These are phyloP conservation scores for Stagonosporopsis vannaccii DNA, from an alignment of 2,329 filamentous ascomycete genomes.

Conservation along the genomic window DNA sequence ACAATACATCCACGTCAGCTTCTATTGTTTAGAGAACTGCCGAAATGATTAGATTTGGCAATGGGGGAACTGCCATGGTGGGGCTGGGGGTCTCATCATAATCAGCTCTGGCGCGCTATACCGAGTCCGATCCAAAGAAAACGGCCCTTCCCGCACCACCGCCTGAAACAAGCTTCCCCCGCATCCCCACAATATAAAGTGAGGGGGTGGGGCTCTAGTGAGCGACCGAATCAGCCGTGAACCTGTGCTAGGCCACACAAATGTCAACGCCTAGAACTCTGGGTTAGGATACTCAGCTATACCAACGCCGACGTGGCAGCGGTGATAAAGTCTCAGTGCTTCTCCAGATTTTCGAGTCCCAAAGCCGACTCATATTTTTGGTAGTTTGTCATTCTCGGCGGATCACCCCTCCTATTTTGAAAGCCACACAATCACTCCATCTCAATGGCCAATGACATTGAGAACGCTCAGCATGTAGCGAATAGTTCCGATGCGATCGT, in stretches of 20 bases:
- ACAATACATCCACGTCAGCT: no score
- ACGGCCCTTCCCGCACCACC: not conserved
- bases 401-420: not conserved
- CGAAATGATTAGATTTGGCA: no score
- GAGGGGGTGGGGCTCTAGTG: slow-evolving; percentile 1
- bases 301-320: not conserved
- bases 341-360: not conserved
- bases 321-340: not conserved
- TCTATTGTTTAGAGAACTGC: no score
- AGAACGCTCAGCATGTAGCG: not conserved
- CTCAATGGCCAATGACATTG: not conserved
- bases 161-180: not conserved
- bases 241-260: not conserved
- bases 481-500: not conserved
- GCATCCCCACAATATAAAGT: not conserved
- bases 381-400: not conserved
- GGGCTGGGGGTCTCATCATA: not conserved
- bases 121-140: not conserved
- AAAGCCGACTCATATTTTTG: not conserved
- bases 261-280: not conserved
- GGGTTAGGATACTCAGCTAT: not conserved
- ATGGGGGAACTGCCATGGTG: no score
- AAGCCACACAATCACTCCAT: not conserved
- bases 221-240: not conserved
- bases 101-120: not conserved